Conservation (phyloP, 495 filamentous ascomycete species). For the Hyaloscypha hepaticicola region DNA sequence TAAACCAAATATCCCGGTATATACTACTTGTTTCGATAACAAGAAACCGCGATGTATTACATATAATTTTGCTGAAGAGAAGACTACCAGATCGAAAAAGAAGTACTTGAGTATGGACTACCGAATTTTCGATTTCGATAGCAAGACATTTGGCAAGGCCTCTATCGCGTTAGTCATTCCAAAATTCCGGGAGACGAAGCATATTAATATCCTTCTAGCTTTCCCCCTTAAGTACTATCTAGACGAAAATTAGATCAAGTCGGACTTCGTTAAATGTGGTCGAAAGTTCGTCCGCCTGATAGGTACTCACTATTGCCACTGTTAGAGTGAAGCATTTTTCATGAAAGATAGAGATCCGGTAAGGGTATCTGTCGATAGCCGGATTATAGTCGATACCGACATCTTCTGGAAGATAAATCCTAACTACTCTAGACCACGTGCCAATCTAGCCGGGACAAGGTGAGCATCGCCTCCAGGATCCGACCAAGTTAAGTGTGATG, state of each 20-base stretch:
- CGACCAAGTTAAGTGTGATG: conserved; percentile 13
- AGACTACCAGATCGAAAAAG: background rate
- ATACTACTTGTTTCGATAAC: conserved; percentile 40
- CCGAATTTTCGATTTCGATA: conserved; percentile 19
- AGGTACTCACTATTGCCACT: background rate
- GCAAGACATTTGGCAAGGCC: conserved; percentile 8
- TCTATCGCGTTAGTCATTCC: conserved; percentile 16
- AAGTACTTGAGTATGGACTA: conserved; percentile 17
- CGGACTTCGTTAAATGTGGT: conserved; percentile 10
- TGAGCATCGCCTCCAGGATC: too few relatives aligned
- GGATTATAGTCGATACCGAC: too few relatives aligned
- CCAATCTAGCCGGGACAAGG: too few relatives aligned
- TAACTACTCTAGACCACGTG: too few relatives aligned
- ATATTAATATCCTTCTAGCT: conserved; percentile 19
- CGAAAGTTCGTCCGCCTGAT: conserved; percentile 12
- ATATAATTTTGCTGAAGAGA: conserved; percentile 15
- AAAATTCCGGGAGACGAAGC: conserved; percentile 20
- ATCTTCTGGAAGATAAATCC: too few relatives aligned
- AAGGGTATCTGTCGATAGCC: too few relatives aligned
- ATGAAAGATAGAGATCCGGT: too few relatives aligned
- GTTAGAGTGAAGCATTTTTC: too few relatives aligned
- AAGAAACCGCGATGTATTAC: conserved; percentile 15
- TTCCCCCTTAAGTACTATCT: conserved; percentile 18
- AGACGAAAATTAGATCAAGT: conserved; percentile 8
- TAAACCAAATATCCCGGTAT: conserved; percentile 40